A percentile compares a stretch with the other conserved stretches of the same genome.
Evolutionary conservation across 2,329 filamentous ascomycete species (phyloP).

Genomic region (Cytospora paraplurivora): DNA sequence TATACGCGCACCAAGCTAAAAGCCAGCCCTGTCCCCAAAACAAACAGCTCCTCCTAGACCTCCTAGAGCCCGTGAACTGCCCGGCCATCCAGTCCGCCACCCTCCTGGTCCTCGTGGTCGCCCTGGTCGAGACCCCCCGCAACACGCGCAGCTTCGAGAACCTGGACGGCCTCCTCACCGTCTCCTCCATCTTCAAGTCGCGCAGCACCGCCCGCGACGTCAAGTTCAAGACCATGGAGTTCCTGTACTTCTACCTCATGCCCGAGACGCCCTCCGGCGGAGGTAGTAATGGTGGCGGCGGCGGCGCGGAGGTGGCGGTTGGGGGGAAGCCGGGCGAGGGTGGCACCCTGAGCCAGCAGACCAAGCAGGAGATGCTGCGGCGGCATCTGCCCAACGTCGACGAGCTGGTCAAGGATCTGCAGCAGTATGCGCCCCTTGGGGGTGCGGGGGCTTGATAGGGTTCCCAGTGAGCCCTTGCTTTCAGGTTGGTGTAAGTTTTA

Average conservation of each 20-base stretch:
- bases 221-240: slow-evolving; percentile 95
- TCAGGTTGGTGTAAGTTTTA: background rate
- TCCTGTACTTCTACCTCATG: slow-evolving; percentile 98
- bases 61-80: slow-evolving; percentile 89
- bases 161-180: slow-evolving; percentile 86
- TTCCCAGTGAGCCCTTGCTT: background rate
- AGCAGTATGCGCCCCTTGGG: slow-evolving; percentile 75
- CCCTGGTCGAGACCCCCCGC: slow-evolving; percentile 79
- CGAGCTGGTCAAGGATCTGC: slow-evolving; percentile 80
- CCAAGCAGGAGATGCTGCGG: slow-evolving; percentile 80
- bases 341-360: slow-evolving; percentile 67
- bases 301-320: slow-evolving; percentile 40
- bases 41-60: slow-evolving; percentile 79
- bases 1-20: too few species aligned
- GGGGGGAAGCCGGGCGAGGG: slow-evolving; percentile 40
- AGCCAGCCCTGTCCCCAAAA: too few species aligned
- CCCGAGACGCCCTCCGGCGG: slow-evolving; percentile 72
- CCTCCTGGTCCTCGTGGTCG: slow-evolving; percentile 85
- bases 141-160: slow-evolving; percentile 92
- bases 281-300: slow-evolving; percentile 46
- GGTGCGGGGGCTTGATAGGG: slow-evolving; percentile 51
- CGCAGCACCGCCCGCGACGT: slow-evolving; percentile 83
- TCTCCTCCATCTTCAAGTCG: slow-evolving; percentile 91
- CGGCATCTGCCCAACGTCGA: slow-evolving; percentile 81
- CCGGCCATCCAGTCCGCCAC: slow-evolving; percentile 89